Base-by-base conservation (phyloP, 805 yeast genomes). In the Candida sanyiensis region DNA sequence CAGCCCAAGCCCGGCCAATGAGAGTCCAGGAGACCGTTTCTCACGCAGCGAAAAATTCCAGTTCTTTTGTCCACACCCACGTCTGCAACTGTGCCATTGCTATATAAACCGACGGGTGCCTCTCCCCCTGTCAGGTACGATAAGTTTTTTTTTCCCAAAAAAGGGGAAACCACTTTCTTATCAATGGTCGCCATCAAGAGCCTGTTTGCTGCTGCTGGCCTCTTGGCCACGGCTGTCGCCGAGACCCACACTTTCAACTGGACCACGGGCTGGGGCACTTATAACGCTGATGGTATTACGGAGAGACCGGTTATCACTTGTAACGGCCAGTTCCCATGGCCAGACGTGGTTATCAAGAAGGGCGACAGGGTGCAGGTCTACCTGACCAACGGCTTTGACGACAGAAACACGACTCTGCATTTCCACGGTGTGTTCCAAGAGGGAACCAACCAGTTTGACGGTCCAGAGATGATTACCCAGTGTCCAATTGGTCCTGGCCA, bases 261-360 rank as follows among this genome's bases (percentile, higher is more conserved):
- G 63, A 55, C 62, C 7, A 55, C 63, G 18, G 53, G 59, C 7
- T 59, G 65, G 58, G 54, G 58, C 18, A 34, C 33, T 15, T 73
- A 72, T 33, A 74, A 72, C 51, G 83, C 84, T 1, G 86, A 80
- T 45, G 83, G 83, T 5, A 48, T 59, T 18, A 51, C 51, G 31
- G 68, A 63, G 39, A 59, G 86, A 27, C 58, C 64, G 27, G 73
- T 77, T 31, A 72, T 81, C 19, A 80, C 80, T 2, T 69, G 80
- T 58, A 81, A 81, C 52, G 69, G 70, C 23, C 45, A 59, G 39
- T 70, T 69, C 38, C 81, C 81, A 1, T 75, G 76, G 0, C 80
- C 80, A 2, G 47, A 57, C 7, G 51, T 75, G 2, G 59, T 61
- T 44, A 70, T 58, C 45, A 58, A 52, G 40, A 64, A 61, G 33